Conservation (phyloP, 768 basidiomycete genomes). For the Cyclocybe aegerita region DNA sequence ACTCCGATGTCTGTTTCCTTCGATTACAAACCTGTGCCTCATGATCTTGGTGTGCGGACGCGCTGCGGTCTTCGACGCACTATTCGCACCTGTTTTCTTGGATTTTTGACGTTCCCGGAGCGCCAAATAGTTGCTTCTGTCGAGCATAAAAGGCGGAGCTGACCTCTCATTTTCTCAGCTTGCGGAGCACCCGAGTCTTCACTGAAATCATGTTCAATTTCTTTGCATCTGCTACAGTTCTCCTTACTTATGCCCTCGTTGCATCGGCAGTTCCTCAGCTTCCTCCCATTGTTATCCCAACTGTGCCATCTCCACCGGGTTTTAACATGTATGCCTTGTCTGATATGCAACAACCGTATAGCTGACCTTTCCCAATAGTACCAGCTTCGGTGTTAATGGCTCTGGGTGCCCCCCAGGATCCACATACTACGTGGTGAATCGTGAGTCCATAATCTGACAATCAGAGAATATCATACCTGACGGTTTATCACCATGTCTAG, state of each 20-base stretch:
- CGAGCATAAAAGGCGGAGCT: not conserved
- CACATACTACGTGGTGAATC: conserved; percentile 11
- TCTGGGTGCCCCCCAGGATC: conserved; percentile 19
- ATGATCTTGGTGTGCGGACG: no score
- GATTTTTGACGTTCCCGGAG: not conserved
- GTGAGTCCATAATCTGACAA: conserved; percentile 2
- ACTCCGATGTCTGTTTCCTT: no score
- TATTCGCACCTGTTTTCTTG: not conserved
- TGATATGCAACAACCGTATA: not conserved
- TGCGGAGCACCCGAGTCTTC: no score
- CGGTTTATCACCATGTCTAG: not conserved
- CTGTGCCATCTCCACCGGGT: not conserved
- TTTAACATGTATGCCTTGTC: not conserved
- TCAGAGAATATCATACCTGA: not conserved
- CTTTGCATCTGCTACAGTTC: conserved; percentile 8
- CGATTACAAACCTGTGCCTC: no score
- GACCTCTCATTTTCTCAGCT: no score
- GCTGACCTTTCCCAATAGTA: conserved; percentile 5
- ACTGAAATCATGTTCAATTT: conserved; percentile 5
- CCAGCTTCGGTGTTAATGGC: conserved; percentile 16
- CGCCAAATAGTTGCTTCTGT: not conserved
- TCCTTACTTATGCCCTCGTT: conserved; percentile 2
- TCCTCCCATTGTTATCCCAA: not conserved
- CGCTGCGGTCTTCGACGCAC: not conserved
- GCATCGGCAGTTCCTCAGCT: conserved; percentile 7